Conservation (phyloP, 1,284 basidiomycete species). For the Xerocomus minutiporus region DNA sequence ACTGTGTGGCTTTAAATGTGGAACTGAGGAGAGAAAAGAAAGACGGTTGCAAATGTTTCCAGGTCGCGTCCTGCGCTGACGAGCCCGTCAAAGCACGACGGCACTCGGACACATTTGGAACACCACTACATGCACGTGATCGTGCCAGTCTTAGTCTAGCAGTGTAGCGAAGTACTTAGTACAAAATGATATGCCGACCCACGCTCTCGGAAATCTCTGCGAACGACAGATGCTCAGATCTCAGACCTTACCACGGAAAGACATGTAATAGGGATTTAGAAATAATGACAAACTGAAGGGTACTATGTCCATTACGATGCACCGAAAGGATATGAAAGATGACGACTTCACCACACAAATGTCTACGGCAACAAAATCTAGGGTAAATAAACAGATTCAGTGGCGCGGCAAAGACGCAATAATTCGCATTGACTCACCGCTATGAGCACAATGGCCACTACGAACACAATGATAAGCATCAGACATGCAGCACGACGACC, state of each 20-base stretch:
- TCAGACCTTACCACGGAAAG: background rate
- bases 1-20: conserved; percentile 10
- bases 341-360: background rate
- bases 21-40: conserved; percentile 15
- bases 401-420: background rate
- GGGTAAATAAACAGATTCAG: conserved; percentile 2
- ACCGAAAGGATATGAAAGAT: conserved; percentile 2
- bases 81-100: conserved; percentile 21
- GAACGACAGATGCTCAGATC: too few relatives aligned
- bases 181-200: too few relatives aligned
- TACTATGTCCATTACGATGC: conserved; percentile 13
- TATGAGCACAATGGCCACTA: conserved; percentile 85
- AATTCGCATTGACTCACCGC: conserved; percentile 54
- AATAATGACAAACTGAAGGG: conserved; percentile 24
- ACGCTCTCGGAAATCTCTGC: too few relatives aligned
- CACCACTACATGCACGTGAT: conserved; percentile 21
- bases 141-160: conserved; percentile 1
- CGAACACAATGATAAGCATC: conserved; percentile 82
- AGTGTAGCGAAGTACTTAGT: too few relatives aligned
- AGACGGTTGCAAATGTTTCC: conserved; percentile 14
- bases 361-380: conserved; percentile 26
- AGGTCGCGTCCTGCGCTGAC: conserved; percentile 41
- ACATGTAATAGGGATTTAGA: conserved; percentile 16
- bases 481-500: conserved; percentile 88
- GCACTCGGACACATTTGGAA: conserved; percentile 33